Percentiles rank a stretch among this genome's conserved stretches.
Evolutionary conservation across 1,284 basidiomycete species (phyloP).

Genomic region (Ceratobasidium sp.): DNA sequence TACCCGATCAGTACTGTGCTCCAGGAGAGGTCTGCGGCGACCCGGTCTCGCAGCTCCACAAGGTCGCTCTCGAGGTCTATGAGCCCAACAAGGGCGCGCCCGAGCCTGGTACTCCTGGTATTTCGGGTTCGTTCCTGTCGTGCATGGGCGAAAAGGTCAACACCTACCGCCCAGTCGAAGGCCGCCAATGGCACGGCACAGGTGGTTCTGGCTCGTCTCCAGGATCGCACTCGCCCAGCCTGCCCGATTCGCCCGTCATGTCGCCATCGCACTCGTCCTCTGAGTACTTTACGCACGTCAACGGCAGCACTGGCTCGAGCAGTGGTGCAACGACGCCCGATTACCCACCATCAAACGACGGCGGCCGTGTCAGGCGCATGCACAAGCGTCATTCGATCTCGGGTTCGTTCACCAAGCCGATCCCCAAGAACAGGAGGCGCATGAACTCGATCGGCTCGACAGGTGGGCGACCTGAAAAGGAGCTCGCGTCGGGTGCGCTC

Average conservation of each 20-base stretch:
- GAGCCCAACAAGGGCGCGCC: constrained; percentile 70
- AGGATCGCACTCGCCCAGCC: constrained; percentile 62
- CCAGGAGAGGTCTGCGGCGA: constrained; percentile 90
- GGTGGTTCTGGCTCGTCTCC: constrained; percentile 55
- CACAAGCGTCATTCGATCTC: constrained; percentile 58
- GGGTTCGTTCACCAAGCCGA: constrained; percentile 39
- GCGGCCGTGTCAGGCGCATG: constrained; percentile 70
- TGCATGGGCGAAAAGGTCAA: constrained; percentile 90
- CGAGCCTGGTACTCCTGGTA: constrained; percentile 73
- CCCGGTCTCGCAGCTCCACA: constrained; percentile 94
- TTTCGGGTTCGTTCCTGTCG: constrained; percentile 79
- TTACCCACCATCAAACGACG: constrained; percentile 64
- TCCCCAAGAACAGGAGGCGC: constrained; percentile 36
- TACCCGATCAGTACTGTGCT: constrained; percentile 79
- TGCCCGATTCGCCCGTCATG: constrained; percentile 70
- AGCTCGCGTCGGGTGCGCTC: constrained; percentile 68
- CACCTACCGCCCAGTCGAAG: constrained; percentile 83
- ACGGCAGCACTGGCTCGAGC: constrained; percentile 55
- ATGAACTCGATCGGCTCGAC: constrained; percentile 57
- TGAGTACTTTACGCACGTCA: constrained; percentile 68
- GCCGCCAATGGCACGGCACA: constrained; percentile 68
- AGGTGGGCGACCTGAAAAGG: constrained; percentile 58
- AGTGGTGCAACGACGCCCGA: constrained; percentile 55
- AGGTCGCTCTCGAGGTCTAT: constrained; percentile 90
- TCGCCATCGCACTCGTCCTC: constrained; percentile 62